Evolutionary conservation across 2,329 filamentous ascomycete genomes (phyloP).

Genomic region (Verticillium isaacii): DNA sequence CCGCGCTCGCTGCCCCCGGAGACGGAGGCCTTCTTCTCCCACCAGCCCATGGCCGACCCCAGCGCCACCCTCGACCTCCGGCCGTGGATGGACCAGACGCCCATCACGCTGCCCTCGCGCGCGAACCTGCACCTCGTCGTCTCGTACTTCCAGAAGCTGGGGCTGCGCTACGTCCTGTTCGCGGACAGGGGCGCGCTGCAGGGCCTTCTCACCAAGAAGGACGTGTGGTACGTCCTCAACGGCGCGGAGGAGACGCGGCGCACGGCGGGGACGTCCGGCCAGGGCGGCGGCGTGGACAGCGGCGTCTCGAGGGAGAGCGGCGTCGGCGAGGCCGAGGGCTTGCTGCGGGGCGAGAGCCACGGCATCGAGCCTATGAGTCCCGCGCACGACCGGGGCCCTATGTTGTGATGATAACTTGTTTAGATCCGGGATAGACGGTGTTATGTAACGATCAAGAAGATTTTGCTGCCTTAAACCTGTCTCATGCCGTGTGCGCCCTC

Average conservation of each 20-base stretch:
- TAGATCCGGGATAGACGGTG: neutral
- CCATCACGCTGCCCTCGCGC: slow-evolving; percentile 78
- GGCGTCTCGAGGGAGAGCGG: slow-evolving; percentile 32
- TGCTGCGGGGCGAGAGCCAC: slow-evolving; percentile 31
- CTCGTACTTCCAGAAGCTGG: slow-evolving; percentile 91
- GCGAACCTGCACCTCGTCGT: slow-evolving; percentile 80
- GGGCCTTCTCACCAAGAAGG: slow-evolving; percentile 93
- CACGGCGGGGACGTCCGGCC: slow-evolving; percentile 20
- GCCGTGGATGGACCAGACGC: slow-evolving; percentile 99
- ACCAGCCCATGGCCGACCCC: slow-evolving; percentile 77
- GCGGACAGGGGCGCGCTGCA: slow-evolving; percentile 75
- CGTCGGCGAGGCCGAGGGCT: slow-evolving; percentile 35
- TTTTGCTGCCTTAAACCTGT: neutral
- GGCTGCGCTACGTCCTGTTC: slow-evolving; percentile 85
- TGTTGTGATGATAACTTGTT: slow-evolving; percentile 7
- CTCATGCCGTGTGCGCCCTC: too few relatives aligned
- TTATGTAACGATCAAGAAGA: neutral
- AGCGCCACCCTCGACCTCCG: slow-evolving; percentile 76
- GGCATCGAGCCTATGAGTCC: slow-evolving; percentile 24
- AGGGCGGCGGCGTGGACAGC: slow-evolving; percentile 21
- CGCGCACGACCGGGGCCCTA: slow-evolving; percentile 7
- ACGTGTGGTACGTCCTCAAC: slow-evolving; percentile 90
- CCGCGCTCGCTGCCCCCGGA: slow-evolving; percentile 59
- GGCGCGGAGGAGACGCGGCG: slow-evolving; percentile 61
- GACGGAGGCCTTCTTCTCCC: slow-evolving; percentile 78